phyloP scores from a whole-genome alignment of 2,329 filamentous ascomycete genomes.

The Polychaeton citri region DNA sequence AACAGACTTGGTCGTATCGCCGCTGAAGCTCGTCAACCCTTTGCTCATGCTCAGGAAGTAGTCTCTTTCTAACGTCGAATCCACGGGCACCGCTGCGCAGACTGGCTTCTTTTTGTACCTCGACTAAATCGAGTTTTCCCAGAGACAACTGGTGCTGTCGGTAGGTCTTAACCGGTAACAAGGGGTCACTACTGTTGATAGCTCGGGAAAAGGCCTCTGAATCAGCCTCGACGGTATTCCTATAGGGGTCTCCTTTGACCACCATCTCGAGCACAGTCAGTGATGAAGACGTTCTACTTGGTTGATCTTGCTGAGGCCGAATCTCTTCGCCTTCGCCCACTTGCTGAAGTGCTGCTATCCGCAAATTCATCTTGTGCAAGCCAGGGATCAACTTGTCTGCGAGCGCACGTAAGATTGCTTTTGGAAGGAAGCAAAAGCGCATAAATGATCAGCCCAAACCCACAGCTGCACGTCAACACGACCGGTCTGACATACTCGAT shows the following conservation, averaged over 20 bases:
- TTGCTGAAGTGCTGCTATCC: slow-evolving; percentile 4
- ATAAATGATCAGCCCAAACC: not conserved
- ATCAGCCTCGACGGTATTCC: slow-evolving; percentile 9
- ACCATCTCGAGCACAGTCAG: slow-evolving; percentile 14
- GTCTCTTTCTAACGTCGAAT: slow-evolving; percentile 56
- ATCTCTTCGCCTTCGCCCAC: not conserved
- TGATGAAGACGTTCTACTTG: too few relatives aligned
- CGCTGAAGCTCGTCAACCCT: slow-evolving; percentile 35
- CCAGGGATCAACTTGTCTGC: slow-evolving; percentile 50
- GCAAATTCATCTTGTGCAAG: slow-evolving; percentile 3
- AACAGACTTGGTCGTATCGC: slow-evolving; percentile 19
- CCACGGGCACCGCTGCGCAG: slow-evolving; percentile 64
- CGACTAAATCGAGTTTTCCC: slow-evolving; percentile 6
- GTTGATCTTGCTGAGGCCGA: slow-evolving; percentile 1
- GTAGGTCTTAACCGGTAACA: not conserved
- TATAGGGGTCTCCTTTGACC: slow-evolving; percentile 8
- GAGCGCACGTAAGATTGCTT: slow-evolving; percentile 55
- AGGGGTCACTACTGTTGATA: slow-evolving; percentile 1
- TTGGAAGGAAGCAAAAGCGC: slow-evolving; percentile 25
- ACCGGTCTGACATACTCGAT: slow-evolving; percentile 43
- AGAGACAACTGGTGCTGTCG: slow-evolving; percentile 6
- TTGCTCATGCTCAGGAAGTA: slow-evolving; percentile 55
- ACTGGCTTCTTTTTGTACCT: slow-evolving; percentile 45
- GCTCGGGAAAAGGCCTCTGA: slow-evolving; percentile 4
- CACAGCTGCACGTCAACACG: too few relatives aligned